A percentile compares a stretch with the other conserved stretches of the same genome.
Evolutionary conservation across 2,329 filamentous ascomycete species (phyloP).

Genomic region (Graphium sp.): DNA sequence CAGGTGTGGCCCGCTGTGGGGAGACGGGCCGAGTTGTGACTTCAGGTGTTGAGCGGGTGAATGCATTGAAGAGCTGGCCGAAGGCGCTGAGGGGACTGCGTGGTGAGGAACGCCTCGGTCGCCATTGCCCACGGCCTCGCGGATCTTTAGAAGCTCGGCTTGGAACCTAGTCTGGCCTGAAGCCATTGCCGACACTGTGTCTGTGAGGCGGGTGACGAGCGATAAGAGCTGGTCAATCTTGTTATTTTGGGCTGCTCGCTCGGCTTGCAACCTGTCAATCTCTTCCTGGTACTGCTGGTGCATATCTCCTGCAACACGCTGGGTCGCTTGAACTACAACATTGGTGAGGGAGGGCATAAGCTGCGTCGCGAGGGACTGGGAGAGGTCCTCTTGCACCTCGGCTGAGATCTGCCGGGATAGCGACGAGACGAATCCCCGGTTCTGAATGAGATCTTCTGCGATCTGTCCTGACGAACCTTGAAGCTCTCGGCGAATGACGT

Average conservation of each 20-base stretch:
- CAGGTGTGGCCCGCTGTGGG: neutral
- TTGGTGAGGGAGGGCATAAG: slow-evolving; percentile 51
- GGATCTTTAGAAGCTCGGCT: slow-evolving; percentile 41
- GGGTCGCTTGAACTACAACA: slow-evolving; percentile 47
- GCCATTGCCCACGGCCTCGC: slow-evolving; percentile 26
- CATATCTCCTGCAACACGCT: slow-evolving; percentile 51
- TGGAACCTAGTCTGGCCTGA: slow-evolving; percentile 53
- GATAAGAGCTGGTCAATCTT: slow-evolving; percentile 62
- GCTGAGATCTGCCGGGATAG: slow-evolving; percentile 2
- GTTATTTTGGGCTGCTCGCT: slow-evolving; percentile 29
- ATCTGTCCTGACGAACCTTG: slow-evolving; percentile 55
- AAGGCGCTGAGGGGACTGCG: slow-evolving; percentile 4
- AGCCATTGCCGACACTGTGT: slow-evolving; percentile 55
- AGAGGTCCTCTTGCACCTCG: slow-evolving; percentile 54
- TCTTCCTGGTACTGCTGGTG: slow-evolving; percentile 42
- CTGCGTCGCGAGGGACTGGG: slow-evolving; percentile 39
- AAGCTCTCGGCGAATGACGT: slow-evolving; percentile 58
- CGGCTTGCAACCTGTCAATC: slow-evolving; percentile 31
- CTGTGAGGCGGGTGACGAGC: slow-evolving; percentile 47
- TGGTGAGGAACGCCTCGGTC: slow-evolving; percentile 15
- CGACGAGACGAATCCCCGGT: slow-evolving; percentile 2
- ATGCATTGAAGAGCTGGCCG: too few relatives aligned
- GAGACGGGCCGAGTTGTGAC: neutral
- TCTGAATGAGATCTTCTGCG: slow-evolving; percentile 8
- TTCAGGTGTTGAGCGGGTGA: too few relatives aligned